Base-by-base conservation (phyloP, 306 rosid species). In the Prunus fruticosa region DNA sequence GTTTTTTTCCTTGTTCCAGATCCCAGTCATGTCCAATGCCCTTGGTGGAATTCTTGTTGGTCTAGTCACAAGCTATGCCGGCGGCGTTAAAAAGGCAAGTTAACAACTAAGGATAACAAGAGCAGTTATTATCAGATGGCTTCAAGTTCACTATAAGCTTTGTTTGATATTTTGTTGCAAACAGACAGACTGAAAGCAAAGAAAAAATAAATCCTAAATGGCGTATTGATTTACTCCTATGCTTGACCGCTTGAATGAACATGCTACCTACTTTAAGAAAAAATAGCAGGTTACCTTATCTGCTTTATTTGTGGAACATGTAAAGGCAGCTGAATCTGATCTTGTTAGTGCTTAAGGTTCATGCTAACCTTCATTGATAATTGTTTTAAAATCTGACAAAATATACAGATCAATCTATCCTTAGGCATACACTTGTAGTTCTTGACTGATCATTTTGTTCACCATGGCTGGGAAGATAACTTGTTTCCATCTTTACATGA, bases 11-110 rank as follows among this genome's bases (percentile, higher is more conserved):
- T 62, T 74, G 58, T 79, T 82, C 78, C 92, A 95, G 98, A 84
- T 95, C 74, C 98, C 97, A 51, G 96, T 95, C 58, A 74, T 95
- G 63, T 78, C 13, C 80, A 95, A 94, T 74, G 92, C 99, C 77
- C 79, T 92, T 74, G 99, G 99, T 75, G 99, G 99, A 87, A 95
- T 95, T 75, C 97, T 95, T 69, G 97, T 95, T 75, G 99, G 97
- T 72, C 81, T 95, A 71, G 89, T 95, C 73, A 95, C 99, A 72
- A 90, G 88, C 76, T 61, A 87, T 68, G 98, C 97, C 27, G 99
- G 99, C 2, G 99, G 99, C 25, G 99, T 95, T 88, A 84, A 96
- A 81, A 95, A 92, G 99, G 99, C 77, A 86, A 87, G 88, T 88
- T 72, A 75, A 73, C 47, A 71, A 43, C 47, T 75, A 67, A 68